Evolutionary conservation across 441 rosid genomes (phyloP).

Genomic region (Gossypium lobatum): DNA sequence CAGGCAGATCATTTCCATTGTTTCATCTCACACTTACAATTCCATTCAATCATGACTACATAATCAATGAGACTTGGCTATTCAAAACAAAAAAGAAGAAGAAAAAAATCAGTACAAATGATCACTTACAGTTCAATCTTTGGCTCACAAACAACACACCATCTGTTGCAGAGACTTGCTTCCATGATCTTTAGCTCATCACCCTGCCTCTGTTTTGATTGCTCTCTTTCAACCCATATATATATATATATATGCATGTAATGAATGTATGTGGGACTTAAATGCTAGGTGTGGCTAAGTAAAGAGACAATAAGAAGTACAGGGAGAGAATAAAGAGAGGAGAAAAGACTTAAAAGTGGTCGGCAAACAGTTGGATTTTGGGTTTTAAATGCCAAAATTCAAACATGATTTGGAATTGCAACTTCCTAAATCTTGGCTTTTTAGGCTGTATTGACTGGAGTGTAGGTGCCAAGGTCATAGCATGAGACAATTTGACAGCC

Average conservation of each 20-base stretch:
- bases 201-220: no score
- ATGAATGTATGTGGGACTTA: not conserved
- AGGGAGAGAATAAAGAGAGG: not conserved
- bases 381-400: not conserved
- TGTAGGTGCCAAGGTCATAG: not conserved
- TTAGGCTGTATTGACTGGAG: not conserved
- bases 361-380: not conserved
- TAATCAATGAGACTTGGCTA: no score
- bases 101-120: not conserved
- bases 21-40: no score
- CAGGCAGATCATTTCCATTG: not conserved
- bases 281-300: not conserved
- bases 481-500: constrained; percentile 1
- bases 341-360: not conserved
- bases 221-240: not conserved
- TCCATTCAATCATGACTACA: no score
- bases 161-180: not conserved
- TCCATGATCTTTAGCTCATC: no score
- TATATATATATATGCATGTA: not conserved
- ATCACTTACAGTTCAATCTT: not conserved
- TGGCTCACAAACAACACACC: not conserved
- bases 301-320: not conserved
- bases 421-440: not conserved
- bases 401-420: not conserved
- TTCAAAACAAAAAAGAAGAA: not conserved